A percentile compares a stretch with the other conserved stretches of the same genome.
phyloP scores from a whole-genome alignment of 1,139 yeast genomes.

The Candida sanyaensis region DNA sequence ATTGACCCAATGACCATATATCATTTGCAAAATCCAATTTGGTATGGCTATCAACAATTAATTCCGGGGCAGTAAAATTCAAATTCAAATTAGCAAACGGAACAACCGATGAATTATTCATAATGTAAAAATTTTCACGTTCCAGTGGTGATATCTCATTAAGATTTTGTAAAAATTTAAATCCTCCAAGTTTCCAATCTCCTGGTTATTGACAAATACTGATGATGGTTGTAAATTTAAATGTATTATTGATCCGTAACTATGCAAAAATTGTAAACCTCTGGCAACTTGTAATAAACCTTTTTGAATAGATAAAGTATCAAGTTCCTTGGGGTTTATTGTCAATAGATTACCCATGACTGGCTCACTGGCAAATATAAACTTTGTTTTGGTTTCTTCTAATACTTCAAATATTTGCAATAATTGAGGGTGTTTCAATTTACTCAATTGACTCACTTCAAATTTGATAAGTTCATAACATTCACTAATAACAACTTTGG shows the following conservation, averaged over 20 bases:
- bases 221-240: slow-evolving; percentile 79
- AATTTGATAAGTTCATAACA: slow-evolving; percentile 41
- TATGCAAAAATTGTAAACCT: slow-evolving; percentile 81
- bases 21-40: slow-evolving; percentile 69
- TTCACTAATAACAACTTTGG: slow-evolving; percentile 38
- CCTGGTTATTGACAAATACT: slow-evolving; percentile 74
- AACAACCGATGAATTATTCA: slow-evolving; percentile 70
- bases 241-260: slow-evolving; percentile 73
- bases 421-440: slow-evolving; percentile 85
- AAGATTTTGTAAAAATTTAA: slow-evolving; percentile 61
- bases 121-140: slow-evolving; percentile 57
- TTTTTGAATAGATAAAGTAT: slow-evolving; percentile 76
- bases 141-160: slow-evolving; percentile 48
- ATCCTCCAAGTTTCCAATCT: slow-evolving; percentile 91
- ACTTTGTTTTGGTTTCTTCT: slow-evolving; percentile 79
- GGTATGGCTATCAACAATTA: slow-evolving; percentile 30
- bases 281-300: slow-evolving; percentile 80
- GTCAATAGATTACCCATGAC: slow-evolving; percentile 62
- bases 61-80: slow-evolving; percentile 56
- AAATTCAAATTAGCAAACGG: slow-evolving; percentile 78
- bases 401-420: slow-evolving; percentile 81
- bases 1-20: slow-evolving; percentile 79
- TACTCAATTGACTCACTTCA: slow-evolving; percentile 71
- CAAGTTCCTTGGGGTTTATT: slow-evolving; percentile 44
- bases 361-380: slow-evolving; percentile 84